Evolutionary conservation across 208 protist species (phyloP).

Genomic region (Leishmania turanica): DNA sequence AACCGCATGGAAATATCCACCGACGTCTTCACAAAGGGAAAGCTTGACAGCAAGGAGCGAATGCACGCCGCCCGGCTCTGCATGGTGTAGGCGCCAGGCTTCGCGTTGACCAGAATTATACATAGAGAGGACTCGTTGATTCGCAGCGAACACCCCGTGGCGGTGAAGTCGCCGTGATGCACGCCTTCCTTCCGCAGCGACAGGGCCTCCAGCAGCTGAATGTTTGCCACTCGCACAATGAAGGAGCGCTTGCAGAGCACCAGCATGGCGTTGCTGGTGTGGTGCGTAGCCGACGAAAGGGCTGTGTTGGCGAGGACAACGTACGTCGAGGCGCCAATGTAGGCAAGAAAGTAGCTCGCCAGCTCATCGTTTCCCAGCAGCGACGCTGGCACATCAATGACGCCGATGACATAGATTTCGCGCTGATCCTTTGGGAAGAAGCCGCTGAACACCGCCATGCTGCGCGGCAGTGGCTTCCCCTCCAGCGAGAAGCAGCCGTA

Average conservation of each 20-base stretch:
- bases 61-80: conserved; percentile 41
- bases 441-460: conserved; percentile 52
- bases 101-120: conserved; percentile 57
- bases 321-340: conserved; percentile 49
- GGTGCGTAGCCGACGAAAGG: conserved; percentile 36
- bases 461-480: conserved; percentile 43
- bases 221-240: conserved; percentile 61
- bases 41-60: conserved; percentile 53
- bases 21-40: conserved; percentile 52
- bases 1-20: conserved; percentile 68
- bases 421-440: conserved; percentile 71
- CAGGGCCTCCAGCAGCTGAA: conserved; percentile 54
- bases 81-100: conserved; percentile 21
- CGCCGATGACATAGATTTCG: conserved; percentile 76
- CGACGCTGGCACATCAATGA: conserved; percentile 53
- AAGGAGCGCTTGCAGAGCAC: conserved; percentile 68
- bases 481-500: conserved; percentile 79
- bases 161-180: conserved; percentile 50
- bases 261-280: conserved; percentile 54
- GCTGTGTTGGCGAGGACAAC: conserved; percentile 59
- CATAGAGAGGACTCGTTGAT: conserved; percentile 72
- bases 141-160: conserved; percentile 49
- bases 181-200: conserved; percentile 32
- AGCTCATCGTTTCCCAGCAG: conserved; percentile 56
- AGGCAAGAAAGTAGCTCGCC: conserved; percentile 54